A percentile compares a stretch with the other conserved stretches of the same genome.
phyloP scores from a whole-genome alignment of 2,329 filamentous ascomycete genomes.

The Fusarium clavum region DNA sequence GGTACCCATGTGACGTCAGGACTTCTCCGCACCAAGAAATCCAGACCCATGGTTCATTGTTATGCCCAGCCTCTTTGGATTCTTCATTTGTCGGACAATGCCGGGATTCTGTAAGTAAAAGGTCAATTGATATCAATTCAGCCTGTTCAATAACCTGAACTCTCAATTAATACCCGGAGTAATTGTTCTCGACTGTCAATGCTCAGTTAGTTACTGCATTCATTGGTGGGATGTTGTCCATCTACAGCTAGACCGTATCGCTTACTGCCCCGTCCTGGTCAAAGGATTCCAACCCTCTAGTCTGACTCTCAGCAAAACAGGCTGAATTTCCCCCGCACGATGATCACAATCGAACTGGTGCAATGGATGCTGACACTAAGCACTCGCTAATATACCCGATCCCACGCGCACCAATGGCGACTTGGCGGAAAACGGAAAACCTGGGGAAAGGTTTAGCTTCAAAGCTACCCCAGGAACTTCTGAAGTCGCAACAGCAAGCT shows the following conservation, averaged over 20 bases:
- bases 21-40: slow-evolving; percentile 11
- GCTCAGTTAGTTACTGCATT: not conserved
- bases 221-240: slow-evolving; percentile 14
- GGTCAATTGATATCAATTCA: not conserved
- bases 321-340: slow-evolving; percentile 37
- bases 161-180: not conserved
- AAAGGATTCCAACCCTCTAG: slow-evolving; percentile 1
- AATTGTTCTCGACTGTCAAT: not conserved
- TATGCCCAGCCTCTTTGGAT: slow-evolving; percentile 16
- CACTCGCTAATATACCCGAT: slow-evolving; percentile 25
- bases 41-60: not conserved
- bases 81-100: not conserved
- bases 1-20: slow-evolving; percentile 23
- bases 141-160: not conserved
- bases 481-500: slow-evolving; percentile 17
- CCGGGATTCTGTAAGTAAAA: not conserved
- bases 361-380: slow-evolving; percentile 14
- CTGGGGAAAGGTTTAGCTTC: slow-evolving; percentile 36
- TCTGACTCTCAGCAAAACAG: slow-evolving; percentile 5
- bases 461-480: slow-evolving; percentile 19
- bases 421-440: slow-evolving; percentile 20
- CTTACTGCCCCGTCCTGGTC: slow-evolving; percentile 25
- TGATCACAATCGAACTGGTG: slow-evolving; percentile 33
- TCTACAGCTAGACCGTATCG: not conserved
- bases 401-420: slow-evolving; percentile 32